A percentile compares a stretch with the other conserved stretches of the same genome.
Conservation (phyloP, 257 asterid genomes). For the Solanum chilense region DNA sequence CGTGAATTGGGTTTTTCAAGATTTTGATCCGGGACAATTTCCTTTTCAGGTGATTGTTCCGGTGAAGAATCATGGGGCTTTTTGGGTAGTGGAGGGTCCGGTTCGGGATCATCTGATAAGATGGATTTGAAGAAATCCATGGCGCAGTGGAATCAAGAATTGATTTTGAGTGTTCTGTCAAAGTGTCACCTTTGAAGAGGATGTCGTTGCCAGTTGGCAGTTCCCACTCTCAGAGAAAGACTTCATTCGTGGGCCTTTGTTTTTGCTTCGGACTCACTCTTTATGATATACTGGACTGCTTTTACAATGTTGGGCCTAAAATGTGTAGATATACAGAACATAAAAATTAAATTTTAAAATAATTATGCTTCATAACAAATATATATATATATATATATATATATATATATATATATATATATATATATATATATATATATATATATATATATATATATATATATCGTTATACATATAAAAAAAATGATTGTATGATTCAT, state of each 20-base stretch:
- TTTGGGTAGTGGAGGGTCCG: slow-evolving; percentile 8
- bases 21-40: background rate
- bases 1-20: background rate
- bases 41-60: slow-evolving; percentile 8
- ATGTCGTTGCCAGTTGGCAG: background rate
- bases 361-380: too few relatives aligned
- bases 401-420: too few relatives aligned
- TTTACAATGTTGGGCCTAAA: background rate
- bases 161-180: background rate
- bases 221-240: background rate
- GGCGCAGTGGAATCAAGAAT: background rate
- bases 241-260: background rate
- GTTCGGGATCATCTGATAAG: slow-evolving; percentile 59
- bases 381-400: too few relatives aligned
- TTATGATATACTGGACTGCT: background rate
- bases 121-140: slow-evolving; percentile 86
- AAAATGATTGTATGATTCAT: too few relatives aligned
- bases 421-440: too few relatives aligned
- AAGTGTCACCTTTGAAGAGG: background rate
- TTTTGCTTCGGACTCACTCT: background rate
- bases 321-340: background rate
- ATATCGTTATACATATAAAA: too few relatives aligned
- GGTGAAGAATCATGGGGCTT: slow-evolving; percentile 19
- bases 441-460: too few relatives aligned
- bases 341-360: too few relatives aligned